Conservation (phyloP, 768 basidiomycete genomes). For the Mycena alexandri region DNA sequence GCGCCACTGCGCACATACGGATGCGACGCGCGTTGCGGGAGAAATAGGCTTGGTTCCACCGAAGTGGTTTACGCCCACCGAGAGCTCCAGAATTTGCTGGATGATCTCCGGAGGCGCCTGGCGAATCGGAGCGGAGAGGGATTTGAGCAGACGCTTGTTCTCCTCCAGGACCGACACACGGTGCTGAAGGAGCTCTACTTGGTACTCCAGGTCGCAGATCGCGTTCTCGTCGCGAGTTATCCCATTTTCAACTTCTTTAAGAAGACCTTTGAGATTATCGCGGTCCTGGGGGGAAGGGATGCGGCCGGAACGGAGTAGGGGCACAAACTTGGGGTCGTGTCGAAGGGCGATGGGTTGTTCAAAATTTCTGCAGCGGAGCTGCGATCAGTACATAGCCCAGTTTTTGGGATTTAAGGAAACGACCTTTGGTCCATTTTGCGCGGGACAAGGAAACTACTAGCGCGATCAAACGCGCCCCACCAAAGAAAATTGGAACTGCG, state of each 20-base stretch:
- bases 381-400: too few relatives aligned
- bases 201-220: neutral
- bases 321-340: neutral
- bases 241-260: neutral
- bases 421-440: too few relatives aligned
- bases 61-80: slow-evolving; percentile 11
- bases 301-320: slow-evolving; percentile 15
- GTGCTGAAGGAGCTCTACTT: neutral
- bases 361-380: too few relatives aligned
- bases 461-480: too few relatives aligned
- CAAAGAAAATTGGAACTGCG: too few relatives aligned
- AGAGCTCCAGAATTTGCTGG: neutral
- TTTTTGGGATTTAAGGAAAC: too few relatives aligned
- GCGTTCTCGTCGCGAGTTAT: slow-evolving; percentile 3
- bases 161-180: neutral
- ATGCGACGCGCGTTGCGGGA: neutral
- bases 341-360: too few relatives aligned
- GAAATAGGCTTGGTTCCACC: neutral
- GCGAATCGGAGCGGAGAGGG: slow-evolving; percentile 14
- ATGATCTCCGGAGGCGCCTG: slow-evolving; percentile 6
- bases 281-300: neutral
- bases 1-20: slow-evolving; percentile 20
- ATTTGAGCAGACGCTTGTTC: slow-evolving; percentile 9
- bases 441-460: too few relatives aligned
- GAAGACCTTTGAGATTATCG: neutral